These are phyloP conservation scores for Spathaspora boniae DNA, from an alignment of 805 yeast genomes.

Conservation along the genomic window DNA sequence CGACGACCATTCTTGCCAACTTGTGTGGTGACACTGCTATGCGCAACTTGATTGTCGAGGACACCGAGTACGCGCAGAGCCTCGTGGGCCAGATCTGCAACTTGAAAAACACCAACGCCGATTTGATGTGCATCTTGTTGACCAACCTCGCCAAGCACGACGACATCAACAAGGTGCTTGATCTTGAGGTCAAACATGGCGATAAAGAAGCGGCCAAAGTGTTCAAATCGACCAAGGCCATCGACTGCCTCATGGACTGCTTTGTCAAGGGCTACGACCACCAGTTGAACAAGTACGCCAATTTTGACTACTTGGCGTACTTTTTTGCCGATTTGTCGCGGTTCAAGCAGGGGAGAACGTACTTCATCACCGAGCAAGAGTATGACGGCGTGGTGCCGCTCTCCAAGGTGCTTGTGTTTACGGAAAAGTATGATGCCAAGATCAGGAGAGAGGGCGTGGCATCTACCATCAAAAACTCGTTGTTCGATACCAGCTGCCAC, in stretches of 20 bases:
- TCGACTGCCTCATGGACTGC: conserved; percentile 84
- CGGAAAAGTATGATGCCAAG: conserved; percentile 73
- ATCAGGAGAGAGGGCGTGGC: conserved; percentile 90
- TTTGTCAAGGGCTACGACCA: conserved; percentile 83
- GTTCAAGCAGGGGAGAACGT: conserved; percentile 66
- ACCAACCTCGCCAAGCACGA: conserved; percentile 84
- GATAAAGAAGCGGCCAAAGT: conserved; percentile 38
- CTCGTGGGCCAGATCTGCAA: conserved; percentile 50
- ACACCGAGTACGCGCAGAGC: conserved; percentile 50
- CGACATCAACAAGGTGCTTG: conserved; percentile 44
- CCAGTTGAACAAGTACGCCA: conserved; percentile 65
- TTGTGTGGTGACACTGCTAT: conserved; percentile 68
- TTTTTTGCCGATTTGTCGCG: conserved; percentile 90
- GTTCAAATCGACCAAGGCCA: conserved; percentile 54
- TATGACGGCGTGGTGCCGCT: conserved; percentile 78
- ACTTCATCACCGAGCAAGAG: conserved; percentile 66
- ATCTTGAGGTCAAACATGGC: conserved; percentile 35
- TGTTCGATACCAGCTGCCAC: conserved; percentile 77
- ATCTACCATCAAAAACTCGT: conserved; percentile 83
- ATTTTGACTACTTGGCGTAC: conserved; percentile 78
- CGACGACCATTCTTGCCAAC: conserved; percentile 79
- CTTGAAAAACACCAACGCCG: conserved; percentile 64
- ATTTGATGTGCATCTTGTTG: conserved; percentile 76
- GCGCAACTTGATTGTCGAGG: conserved; percentile 64
- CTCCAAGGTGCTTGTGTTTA: conserved; percentile 76